Evolutionary conservation across 768 basidiomycete genomes (phyloP).

Genomic region (Trametopsis cervina): DNA sequence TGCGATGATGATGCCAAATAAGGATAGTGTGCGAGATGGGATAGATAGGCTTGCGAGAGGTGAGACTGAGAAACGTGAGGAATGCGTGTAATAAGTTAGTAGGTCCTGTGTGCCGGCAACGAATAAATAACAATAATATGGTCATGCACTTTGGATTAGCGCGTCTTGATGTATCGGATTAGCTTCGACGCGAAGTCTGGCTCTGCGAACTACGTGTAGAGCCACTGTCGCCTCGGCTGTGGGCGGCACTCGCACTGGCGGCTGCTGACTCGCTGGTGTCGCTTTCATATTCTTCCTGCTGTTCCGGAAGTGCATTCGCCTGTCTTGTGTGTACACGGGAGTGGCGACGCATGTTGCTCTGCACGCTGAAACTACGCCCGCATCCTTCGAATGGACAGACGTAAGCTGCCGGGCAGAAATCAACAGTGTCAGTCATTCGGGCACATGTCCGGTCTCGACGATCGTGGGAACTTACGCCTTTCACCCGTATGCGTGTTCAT

Average conservation of each 20-base stretch:
- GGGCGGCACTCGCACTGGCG: conserved; percentile 4
- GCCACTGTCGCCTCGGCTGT: conserved; percentile 13
- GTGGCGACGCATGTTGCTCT: conserved; percentile 86
- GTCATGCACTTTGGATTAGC: no score
- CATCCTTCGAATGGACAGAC: conserved; percentile 68
- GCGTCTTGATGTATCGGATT: not conserved
- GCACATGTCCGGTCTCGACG: no score
- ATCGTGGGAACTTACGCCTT: conserved; percentile 67
- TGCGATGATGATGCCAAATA: not conserved
- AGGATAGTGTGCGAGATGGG: not conserved
- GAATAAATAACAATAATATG: not conserved
- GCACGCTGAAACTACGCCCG: conserved; percentile 77
- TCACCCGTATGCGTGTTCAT: conserved; percentile 81
- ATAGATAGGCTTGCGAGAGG: not conserved
- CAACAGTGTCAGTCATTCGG: no score
- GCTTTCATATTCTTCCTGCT: conserved; percentile 24
- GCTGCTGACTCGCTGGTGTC: conserved; percentile 34
- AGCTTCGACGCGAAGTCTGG: conserved; percentile 1
- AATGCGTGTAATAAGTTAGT: not conserved
- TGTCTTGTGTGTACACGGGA: conserved; percentile 57
- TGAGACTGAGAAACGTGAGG: not conserved
- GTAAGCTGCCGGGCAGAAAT: conserved; percentile 45
- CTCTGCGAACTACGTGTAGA: conserved; percentile 3
- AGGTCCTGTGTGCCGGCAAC: not conserved
- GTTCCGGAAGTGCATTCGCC: conserved; percentile 14